phyloP scores from a whole-genome alignment of 257 asterid species.

The Oldenlandia corymbosa region DNA sequence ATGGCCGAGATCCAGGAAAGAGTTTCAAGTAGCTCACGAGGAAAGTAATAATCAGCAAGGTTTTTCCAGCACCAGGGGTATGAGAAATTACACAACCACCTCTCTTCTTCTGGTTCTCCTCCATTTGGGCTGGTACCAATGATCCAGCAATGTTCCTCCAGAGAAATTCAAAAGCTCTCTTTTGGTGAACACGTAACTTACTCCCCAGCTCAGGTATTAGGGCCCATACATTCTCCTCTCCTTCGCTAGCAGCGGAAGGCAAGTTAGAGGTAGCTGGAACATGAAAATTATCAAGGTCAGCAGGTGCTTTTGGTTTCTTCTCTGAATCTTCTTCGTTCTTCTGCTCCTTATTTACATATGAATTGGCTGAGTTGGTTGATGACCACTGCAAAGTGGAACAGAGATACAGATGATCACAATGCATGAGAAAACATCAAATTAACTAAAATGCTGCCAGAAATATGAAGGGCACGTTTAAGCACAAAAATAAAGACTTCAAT shows the following conservation, averaged over 20 bases:
- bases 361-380: conserved; percentile 23
- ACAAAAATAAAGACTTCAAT: too few species aligned
- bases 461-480: background rate
- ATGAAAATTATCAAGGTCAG: conserved; percentile 34
- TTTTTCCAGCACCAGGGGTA: conserved; percentile 97
- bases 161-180: conserved; percentile 79
- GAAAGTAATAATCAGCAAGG: conserved; percentile 81
- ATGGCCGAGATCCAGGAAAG: conserved; percentile 86
- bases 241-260: conserved; percentile 45
- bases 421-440: background rate
- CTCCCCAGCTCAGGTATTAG: conserved; percentile 74
- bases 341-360: conserved; percentile 48
- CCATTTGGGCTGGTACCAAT: conserved; percentile 65
- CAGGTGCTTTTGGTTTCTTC: conserved; percentile 31
- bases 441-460: background rate
- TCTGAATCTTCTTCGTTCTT: conserved; percentile 44
- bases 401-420: background rate
- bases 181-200: conserved; percentile 68
- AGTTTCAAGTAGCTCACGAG: conserved; percentile 87
- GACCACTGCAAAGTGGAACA: conserved; percentile 33
- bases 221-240: conserved; percentile 75
- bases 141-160: conserved; percentile 97
- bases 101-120: conserved; percentile 46
- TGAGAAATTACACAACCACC: conserved; percentile 98
- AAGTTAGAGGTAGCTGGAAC: conserved; percentile 47